These are phyloP conservation scores for Dryas octopetala DNA, from an alignment of 306 rosid species.

Conservation along the genomic window DNA sequence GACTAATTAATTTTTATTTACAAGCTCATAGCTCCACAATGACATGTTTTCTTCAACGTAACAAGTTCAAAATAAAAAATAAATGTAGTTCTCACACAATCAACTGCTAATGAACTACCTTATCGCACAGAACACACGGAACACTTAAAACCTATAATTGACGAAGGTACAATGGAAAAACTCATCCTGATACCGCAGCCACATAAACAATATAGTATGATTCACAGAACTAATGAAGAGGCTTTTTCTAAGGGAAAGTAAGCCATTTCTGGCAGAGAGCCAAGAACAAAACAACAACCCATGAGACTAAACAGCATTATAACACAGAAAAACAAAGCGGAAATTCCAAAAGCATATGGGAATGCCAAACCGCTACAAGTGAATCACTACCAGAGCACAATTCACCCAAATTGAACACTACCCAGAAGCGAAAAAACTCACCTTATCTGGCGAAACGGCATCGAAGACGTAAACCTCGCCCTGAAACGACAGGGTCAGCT, in stretches of 20 bases:
- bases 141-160: neutral
- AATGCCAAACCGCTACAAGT: neutral
- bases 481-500: slow-evolving; percentile 55
- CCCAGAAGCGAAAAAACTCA: slow-evolving; percentile 7
- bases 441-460: slow-evolving; percentile 58
- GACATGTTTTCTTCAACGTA: neutral
- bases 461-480: slow-evolving; percentile 64
- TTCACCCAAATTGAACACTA: neutral
- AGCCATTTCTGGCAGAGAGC: neutral
- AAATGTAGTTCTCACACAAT: neutral
- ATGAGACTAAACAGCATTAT: neutral
- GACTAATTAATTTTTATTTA: no score
- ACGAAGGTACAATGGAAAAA: neutral
- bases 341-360: no score
- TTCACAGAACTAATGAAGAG: neutral
- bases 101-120: neutral
- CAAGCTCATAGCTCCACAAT: neutral
- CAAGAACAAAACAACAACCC: neutral
- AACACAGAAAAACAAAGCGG: neutral
- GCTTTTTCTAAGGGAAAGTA: neutral
- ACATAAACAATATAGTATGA: neutral
- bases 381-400: neutral
- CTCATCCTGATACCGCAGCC: neutral
- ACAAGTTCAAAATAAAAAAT: neutral
- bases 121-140: neutral